A percentile compares a stretch with the other conserved stretches of the same genome.
Conservation (phyloP, 2,329 filamentous ascomycete species). For the Tympanopsis confertula region DNA sequence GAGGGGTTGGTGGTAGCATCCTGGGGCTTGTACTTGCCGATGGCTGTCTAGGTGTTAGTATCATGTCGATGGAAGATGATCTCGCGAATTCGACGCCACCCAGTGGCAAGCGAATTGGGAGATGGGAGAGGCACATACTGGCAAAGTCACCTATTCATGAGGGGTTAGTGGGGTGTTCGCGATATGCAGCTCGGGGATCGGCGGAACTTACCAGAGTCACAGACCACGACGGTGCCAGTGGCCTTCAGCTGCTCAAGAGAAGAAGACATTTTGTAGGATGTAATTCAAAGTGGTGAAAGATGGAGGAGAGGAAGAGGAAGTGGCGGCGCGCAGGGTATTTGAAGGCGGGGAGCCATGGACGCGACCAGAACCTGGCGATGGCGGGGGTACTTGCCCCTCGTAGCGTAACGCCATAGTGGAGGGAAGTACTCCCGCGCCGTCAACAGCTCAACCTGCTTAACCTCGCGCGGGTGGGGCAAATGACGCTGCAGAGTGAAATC, state of each 20-base stretch:
- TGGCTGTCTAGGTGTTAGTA: slow-evolving; percentile 33
- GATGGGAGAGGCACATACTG: slow-evolving; percentile 23
- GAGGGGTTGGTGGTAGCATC: slow-evolving; percentile 75
- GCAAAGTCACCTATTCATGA: slow-evolving; percentile 36
- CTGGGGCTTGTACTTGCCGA: slow-evolving; percentile 71
- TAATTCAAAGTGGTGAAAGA: too few species aligned
- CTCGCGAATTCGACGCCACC: slow-evolving; percentile 3
- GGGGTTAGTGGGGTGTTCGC: slow-evolving; percentile 9
- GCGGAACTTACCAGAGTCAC: slow-evolving; percentile 51
- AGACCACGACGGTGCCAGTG: slow-evolving; percentile 41
- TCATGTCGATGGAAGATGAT: slow-evolving; percentile 4
- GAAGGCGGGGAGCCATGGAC: too few species aligned
- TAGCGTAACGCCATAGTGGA: too few species aligned
- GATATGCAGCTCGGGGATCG: slow-evolving; percentile 1
- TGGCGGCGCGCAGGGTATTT: too few species aligned
- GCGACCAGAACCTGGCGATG: too few species aligned
- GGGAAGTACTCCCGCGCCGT: too few species aligned
- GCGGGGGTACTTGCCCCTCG: too few species aligned
- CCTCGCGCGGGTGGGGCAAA: too few species aligned
- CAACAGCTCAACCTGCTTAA: too few species aligned
- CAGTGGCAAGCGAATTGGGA: slow-evolving; percentile 1
- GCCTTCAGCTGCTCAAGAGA: slow-evolving; percentile 5
- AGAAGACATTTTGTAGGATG: slow-evolving; percentile 1
- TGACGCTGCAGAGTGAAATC: too few species aligned
- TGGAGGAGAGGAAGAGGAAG: too few species aligned